Evolutionary conservation across 345 rosid species (phyloP).

Genomic region (Zanthoxylum bungeanum): DNA sequence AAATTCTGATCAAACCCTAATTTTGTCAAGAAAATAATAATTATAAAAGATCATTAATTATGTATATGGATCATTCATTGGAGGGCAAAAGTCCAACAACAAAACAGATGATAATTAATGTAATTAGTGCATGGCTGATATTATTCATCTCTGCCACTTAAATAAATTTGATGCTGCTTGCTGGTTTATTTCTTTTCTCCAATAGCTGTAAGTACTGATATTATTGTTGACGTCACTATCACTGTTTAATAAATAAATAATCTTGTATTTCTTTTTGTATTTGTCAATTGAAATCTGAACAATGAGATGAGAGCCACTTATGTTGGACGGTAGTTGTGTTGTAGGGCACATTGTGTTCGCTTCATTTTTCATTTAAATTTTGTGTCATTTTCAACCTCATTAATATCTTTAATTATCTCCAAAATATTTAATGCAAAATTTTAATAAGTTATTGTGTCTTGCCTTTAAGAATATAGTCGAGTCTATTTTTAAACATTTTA

Average conservation of each 20-base stretch:
- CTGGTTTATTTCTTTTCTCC: neutral
- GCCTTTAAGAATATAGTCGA: no score
- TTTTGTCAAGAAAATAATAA: neutral
- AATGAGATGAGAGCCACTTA: constrained; percentile 11
- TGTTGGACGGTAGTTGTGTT: constrained; percentile 21
- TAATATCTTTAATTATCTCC: no score
- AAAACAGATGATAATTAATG: neutral
- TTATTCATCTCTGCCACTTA: neutral
- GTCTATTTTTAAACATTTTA: no score
- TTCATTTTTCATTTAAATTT: neutral
- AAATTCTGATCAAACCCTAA: no score
- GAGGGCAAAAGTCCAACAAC: neutral
- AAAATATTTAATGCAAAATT: no score
- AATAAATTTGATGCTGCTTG: neutral
- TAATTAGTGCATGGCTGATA: neutral
- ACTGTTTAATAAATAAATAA: neutral
- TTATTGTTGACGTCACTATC: neutral
- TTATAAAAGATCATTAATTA: neutral
- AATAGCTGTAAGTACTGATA: constrained; percentile 2
- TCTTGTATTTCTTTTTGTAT: neutral
- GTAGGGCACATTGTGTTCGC: constrained; percentile 22
- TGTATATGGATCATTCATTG: neutral
- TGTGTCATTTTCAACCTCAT: neutral
- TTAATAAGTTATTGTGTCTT: neutral
- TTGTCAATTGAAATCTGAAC: neutral